Evolutionary conservation across 2,329 filamentous ascomycete genomes (phyloP).

Genomic region (Sporothrix pseudoabietina): DNA sequence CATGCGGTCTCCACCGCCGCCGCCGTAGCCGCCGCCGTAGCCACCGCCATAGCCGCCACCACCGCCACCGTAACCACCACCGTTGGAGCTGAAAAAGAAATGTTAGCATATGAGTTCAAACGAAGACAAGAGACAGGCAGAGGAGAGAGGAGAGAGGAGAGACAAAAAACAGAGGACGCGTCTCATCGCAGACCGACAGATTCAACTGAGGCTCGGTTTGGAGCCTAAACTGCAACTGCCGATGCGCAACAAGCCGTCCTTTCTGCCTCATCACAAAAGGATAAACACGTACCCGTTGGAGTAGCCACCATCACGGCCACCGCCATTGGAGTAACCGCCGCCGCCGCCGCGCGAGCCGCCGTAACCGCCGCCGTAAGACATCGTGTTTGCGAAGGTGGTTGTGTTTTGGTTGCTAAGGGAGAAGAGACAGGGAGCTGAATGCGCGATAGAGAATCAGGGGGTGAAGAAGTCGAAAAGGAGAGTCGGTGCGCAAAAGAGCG

Average conservation of each 20-base stretch:
- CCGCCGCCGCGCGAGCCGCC: slow-evolving; percentile 25
- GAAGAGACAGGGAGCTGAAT: not conserved
- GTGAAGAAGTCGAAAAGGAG: not conserved
- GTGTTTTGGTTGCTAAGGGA: slow-evolving; percentile 15
- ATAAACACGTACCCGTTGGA: slow-evolving; percentile 43
- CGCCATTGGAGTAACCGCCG: slow-evolving; percentile 37
- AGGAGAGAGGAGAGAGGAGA: slow-evolving; percentile 2
- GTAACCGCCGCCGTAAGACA: slow-evolving; percentile 52
- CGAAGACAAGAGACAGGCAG: not conserved
- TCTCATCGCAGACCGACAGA: not conserved
- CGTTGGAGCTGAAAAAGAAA: slow-evolving; percentile 14
- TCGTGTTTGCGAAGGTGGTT: slow-evolving; percentile 39
- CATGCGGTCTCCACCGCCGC: slow-evolving; percentile 84
- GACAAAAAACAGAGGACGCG: not conserved
- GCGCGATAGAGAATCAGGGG: slow-evolving; percentile 4
- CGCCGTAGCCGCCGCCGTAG: slow-evolving; percentile 44
- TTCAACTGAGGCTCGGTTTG: not conserved
- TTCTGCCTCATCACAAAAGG: slow-evolving; percentile 10
- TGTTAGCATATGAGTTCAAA: not conserved
- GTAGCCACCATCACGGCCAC: slow-evolving; percentile 52
- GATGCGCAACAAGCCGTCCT: not conserved
- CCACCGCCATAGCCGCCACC: slow-evolving; percentile 37
- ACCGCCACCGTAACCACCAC: slow-evolving; percentile 44
- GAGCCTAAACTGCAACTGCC: not conserved
- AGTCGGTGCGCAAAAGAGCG: not conserved